Evolutionary conservation across 2,329 filamentous ascomycete genomes (phyloP), one percentile per base, ranked within the genome.

Genomic region (Ophiostoma quercus): DNA sequence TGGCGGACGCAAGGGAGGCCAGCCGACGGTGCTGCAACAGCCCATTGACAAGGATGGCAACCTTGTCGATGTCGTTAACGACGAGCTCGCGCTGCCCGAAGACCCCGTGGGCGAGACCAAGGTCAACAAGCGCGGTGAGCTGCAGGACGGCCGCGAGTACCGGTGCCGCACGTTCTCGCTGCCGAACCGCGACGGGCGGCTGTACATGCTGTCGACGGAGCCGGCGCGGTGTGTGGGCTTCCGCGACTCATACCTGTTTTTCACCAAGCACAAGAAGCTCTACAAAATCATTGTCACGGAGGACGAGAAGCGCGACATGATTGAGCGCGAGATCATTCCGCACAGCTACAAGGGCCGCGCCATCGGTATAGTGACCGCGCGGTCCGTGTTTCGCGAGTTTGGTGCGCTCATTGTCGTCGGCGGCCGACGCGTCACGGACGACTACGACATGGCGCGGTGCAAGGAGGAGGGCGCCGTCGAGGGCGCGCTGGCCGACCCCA

Each of bases 241-340:
- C 84, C 87, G 95, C 74, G 95, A 99, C 83, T 97, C 94, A 73
- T 99, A 99, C 77, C 87, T 99, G 34, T 97, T 99, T 84, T 99
- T 99, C 84, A 96, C 95, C 73, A 99, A 98, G 81, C 95, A 99
- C 80, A 91, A 92, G 78, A 90, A 93, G 76, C 89, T 99, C 16
- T 95, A 93, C 86, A 99, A 99, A 82, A 97, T 99, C 76, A 97
- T 99, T 76, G 92, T 98, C 70, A 93, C 94, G 75, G 95, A 99
- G 74, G 90, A 95, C n/a, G 94, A 96, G 80, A 99, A 99, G 83
- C 89, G 90, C 72, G 94, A 98, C 79, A 87, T 99, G 82, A 99
- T 99, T 77, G 92, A 96, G 74, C 89, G 95, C 72, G 91, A 96
- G 6, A 90, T 99, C 77, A 97, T 99, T 73, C 95, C 95, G 1